phyloP scores from a whole-genome alignment of 2,329 filamentous ascomycete species.

The Cercospora citrullina region DNA sequence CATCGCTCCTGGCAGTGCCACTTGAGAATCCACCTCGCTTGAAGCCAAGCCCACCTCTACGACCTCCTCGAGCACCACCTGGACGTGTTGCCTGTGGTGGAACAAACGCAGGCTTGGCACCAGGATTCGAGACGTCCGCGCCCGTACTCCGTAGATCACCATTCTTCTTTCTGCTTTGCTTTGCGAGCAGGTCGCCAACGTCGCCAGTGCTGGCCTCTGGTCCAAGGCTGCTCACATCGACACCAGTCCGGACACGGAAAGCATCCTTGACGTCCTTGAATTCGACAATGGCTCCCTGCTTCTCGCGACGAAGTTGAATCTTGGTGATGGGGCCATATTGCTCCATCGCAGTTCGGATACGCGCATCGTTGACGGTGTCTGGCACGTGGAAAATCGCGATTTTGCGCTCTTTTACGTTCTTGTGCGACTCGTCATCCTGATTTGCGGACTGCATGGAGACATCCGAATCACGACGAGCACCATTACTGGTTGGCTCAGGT shows the following conservation, averaged over 20 bases:
- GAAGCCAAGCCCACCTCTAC: conserved; percentile 51
- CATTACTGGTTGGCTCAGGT: conserved; percentile 29
- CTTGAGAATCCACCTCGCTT: conserved; percentile 44
- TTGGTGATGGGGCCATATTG: conserved; percentile 71
- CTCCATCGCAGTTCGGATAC: conserved; percentile 72
- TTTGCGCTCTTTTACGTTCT: conserved; percentile 59
- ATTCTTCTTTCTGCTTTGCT: conserved; percentile 40
- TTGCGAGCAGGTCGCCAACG: conserved; percentile 52
- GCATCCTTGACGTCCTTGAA: conserved; percentile 69
- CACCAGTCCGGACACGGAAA: conserved; percentile 64
- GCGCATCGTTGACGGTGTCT: conserved; percentile 87
- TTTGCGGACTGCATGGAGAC: conserved; percentile 32
- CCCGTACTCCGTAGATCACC: conserved; percentile 30
- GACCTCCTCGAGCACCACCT: conserved; percentile 47
- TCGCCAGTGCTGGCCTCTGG: conserved; percentile 49
- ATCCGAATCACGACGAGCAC: conserved; percentile 33
- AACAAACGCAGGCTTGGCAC: conserved; percentile 26
- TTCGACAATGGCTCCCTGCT: conserved; percentile 84
- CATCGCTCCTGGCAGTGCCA: conserved; percentile 20
- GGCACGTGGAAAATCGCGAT: conserved; percentile 82
- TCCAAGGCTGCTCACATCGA: conserved; percentile 45
- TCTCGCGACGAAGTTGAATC: conserved; percentile 74
- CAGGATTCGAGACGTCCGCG: conserved; percentile 34
- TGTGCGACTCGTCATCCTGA: conserved; percentile 27
- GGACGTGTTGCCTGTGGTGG: conserved; percentile 45